These are phyloP conservation scores for Cystofilobasidium macerans DNA, from an alignment of 768 basidiomycete genomes.

Conservation along the genomic window DNA sequence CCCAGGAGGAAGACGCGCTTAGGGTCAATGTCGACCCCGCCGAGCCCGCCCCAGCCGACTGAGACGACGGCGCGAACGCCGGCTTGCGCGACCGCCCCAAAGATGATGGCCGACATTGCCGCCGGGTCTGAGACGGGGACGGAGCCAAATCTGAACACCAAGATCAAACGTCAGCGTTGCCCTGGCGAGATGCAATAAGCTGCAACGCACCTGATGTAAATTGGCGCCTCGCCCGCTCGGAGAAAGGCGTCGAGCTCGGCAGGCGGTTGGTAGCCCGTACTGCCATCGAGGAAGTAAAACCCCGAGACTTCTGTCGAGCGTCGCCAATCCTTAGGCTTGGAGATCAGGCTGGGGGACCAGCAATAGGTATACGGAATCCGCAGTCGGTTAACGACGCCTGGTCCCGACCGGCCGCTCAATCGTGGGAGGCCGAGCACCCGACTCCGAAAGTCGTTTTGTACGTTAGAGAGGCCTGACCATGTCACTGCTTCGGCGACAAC, in stretches of 20 bases:
- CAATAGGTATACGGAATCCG: constrained; percentile 51
- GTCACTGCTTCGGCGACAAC: too few species aligned
- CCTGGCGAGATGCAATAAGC: neutral
- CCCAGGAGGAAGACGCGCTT: constrained; percentile 53
- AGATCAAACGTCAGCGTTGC: neutral
- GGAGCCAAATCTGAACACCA: constrained; percentile 47
- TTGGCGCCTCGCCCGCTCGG: constrained; percentile 45
- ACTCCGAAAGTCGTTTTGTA: too few species aligned
- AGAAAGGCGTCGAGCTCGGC: constrained; percentile 47
- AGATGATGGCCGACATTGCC: constrained; percentile 49
- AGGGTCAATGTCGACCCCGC: constrained; percentile 45
- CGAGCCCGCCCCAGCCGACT: constrained; percentile 52
- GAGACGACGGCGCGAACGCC: constrained; percentile 54
- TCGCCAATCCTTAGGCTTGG: constrained; percentile 55
- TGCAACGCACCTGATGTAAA: constrained; percentile 49
- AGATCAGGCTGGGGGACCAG: constrained; percentile 50
- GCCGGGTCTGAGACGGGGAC: constrained; percentile 51
- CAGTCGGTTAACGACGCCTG: constrained; percentile 4
- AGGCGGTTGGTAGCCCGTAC: constrained; percentile 41
- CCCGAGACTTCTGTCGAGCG: constrained; percentile 56
- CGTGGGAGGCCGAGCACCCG: constrained; percentile 48
- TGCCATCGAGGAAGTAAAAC: constrained; percentile 51
- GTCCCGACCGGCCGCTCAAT: constrained; percentile 47
- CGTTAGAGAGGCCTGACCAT: too few species aligned
- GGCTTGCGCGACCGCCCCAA: constrained; percentile 49